Percentiles rank a stretch among this genome's conserved stretches.
Evolutionary conservation across 768 basidiomycete genomes (phyloP).

Genomic region (Chlorophyllum brunneum): DNA sequence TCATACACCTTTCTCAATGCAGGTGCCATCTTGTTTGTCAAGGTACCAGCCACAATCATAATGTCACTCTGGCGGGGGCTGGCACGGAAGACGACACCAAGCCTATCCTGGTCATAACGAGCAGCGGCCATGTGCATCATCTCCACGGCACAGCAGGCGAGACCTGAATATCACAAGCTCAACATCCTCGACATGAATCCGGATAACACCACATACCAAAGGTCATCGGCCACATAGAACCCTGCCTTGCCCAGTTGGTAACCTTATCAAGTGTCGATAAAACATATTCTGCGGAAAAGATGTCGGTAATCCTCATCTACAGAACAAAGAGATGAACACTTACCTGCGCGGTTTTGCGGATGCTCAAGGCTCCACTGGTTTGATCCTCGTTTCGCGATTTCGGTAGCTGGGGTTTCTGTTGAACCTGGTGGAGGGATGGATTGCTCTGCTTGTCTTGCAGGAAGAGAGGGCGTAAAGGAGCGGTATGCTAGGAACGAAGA

Average conservation of each 20-base stretch:
- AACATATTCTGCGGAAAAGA: constrained; percentile 75
- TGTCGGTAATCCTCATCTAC: background rate
- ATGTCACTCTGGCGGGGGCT: constrained; percentile 96
- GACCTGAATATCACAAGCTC: constrained; percentile 44
- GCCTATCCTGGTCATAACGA: constrained; percentile 95
- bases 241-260: constrained; percentile 95
- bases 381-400: constrained; percentile 71
- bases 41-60: constrained; percentile 98
- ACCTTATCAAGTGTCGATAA: constrained; percentile 95
- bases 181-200: constrained; percentile 5
- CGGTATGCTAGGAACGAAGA: constrained; percentile 35
- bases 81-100: constrained; percentile 98
- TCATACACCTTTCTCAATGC: constrained; percentile 95
- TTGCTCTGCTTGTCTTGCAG: constrained; percentile 33
- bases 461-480: constrained; percentile 51
- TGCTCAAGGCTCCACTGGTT: constrained; percentile 85
- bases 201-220: constrained; percentile 47
- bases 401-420: constrained; percentile 56
- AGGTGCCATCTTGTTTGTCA: constrained; percentile 99
- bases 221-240: constrained; percentile 99
- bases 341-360: constrained; percentile 88
- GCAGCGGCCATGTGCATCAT: constrained; percentile 99
- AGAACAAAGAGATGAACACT: constrained; percentile 19
- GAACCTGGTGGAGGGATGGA: constrained; percentile 28
- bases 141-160: constrained; percentile 99